phyloP scores from a whole-genome alignment of 2,329 filamentous ascomycete genomes.

The Xylaria polymorpha region DNA sequence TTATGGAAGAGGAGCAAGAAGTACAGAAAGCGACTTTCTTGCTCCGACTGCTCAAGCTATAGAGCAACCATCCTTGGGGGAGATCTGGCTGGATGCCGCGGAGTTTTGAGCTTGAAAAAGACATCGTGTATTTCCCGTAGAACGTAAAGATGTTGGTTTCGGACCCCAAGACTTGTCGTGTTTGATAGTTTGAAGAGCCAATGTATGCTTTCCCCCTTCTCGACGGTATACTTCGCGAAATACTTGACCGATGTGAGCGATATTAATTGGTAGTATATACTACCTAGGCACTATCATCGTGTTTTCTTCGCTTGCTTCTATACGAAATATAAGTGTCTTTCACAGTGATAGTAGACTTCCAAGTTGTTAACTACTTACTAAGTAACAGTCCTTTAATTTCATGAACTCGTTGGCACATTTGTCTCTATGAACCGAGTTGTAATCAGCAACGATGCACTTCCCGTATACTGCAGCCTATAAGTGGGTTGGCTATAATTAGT shows the following conservation, averaged over 20 bases:
- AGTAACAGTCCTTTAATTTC: slow-evolving; percentile 85
- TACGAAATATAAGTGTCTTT: slow-evolving; percentile 31
- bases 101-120: slow-evolving; percentile 6
- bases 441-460: slow-evolving; percentile 90
- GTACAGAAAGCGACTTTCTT: slow-evolving; percentile 85
- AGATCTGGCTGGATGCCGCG: slow-evolving; percentile 3
- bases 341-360: background rate
- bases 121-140: slow-evolving; percentile 22
- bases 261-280: background rate
- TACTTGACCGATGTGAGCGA: background rate
- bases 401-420: slow-evolving; percentile 90
- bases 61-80: slow-evolving; percentile 38
- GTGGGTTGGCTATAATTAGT: slow-evolving; percentile 14
- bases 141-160: background rate
- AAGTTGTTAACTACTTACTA: slow-evolving; percentile 64
- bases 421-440: slow-evolving; percentile 89
- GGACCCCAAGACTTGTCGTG: background rate
- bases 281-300: slow-evolving; percentile 43
- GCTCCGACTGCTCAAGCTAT: slow-evolving; percentile 80
- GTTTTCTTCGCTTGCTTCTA: slow-evolving; percentile 65
- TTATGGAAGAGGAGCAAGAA: slow-evolving; percentile 86
- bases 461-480: slow-evolving; percentile 83
- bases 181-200: background rate
- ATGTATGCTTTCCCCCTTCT: background rate
- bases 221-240: too few relatives aligned